Conservation (phyloP, 1,284 basidiomycete genomes). For the Moniliophthora roreri region DNA sequence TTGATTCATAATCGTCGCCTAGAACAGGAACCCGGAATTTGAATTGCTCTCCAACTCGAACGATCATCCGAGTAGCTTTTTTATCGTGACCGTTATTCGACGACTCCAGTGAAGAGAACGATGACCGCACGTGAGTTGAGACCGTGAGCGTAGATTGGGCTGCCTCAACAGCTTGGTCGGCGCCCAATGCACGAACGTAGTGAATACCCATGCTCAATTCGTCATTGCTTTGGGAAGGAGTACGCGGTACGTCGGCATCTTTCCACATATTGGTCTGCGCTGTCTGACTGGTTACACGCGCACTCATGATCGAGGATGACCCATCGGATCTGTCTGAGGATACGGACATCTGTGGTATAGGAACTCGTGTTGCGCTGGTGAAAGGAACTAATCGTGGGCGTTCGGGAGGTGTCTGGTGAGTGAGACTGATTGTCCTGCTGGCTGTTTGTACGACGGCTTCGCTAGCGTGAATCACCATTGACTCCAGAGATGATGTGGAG, state of each 20-base stretch:
- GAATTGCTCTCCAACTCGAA: conserved; percentile 61
- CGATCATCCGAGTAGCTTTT: conserved; percentile 45
- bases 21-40: conserved; percentile 52
- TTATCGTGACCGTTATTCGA: conserved; percentile 39
- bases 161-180: conserved; percentile 32
- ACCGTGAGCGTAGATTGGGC: conserved; percentile 31
- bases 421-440: conserved; percentile 42
- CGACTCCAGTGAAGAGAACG: conserved; percentile 62
- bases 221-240: conserved; percentile 38
- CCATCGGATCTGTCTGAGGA: conserved; percentile 30
- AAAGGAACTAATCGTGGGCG: conserved; percentile 74
- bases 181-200: conserved; percentile 68
- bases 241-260: conserved; percentile 19
- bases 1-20: conserved; percentile 18
- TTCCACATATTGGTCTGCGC: conserved; percentile 62
- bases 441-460: conserved; percentile 51
- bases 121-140: conserved; percentile 47
- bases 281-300: conserved; percentile 62
- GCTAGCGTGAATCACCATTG: conserved; percentile 35
- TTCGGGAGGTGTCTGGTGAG: conserved; percentile 22
- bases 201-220: conserved; percentile 65
- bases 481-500: conserved; percentile 33
- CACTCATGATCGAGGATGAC: conserved; percentile 24
- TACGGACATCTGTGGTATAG: conserved; percentile 44
- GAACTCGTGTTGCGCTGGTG: conserved; percentile 66